A percentile compares a stretch with the other conserved stretches of the same genome.
Conservation (phyloP, 768 basidiomycete species). For the Leccinellum albellum region DNA sequence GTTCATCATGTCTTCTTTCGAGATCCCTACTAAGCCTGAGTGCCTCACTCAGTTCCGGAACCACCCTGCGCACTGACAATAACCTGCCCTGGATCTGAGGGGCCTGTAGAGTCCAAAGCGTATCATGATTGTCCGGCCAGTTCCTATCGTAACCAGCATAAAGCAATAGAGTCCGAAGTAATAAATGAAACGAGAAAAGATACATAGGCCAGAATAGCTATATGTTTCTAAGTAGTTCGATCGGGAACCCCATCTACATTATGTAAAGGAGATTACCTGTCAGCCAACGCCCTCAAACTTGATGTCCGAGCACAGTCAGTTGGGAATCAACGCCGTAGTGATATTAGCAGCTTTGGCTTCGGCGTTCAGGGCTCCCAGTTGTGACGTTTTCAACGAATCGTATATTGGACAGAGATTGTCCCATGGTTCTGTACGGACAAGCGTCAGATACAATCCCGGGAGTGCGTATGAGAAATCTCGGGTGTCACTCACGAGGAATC, state of each 20-base stretch:
- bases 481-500: slow-evolving; percentile 19
- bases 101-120: not conserved
- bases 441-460: too few relatives aligned
- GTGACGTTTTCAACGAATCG: slow-evolving; percentile 18
- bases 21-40: too few relatives aligned
- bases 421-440: slow-evolving; percentile 21
- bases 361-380: too few relatives aligned
- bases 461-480: not conserved
- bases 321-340: too few relatives aligned
- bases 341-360: too few relatives aligned
- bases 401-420: slow-evolving; percentile 23
- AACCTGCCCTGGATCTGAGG: too few relatives aligned
- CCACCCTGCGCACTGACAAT: too few relatives aligned
- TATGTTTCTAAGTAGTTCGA: not conserved
- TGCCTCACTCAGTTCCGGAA: too few relatives aligned
- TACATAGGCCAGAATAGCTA: too few relatives aligned
- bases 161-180: not conserved
- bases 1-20: too few relatives aligned
- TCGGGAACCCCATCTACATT: not conserved
- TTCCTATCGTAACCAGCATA: not conserved
- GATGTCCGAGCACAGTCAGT: too few relatives aligned
- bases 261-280: not conserved
- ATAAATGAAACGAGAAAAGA: not conserved
- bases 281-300: not conserved
- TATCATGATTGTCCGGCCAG: not conserved